Conservation (phyloP, 495 filamentous ascomycete species). For the Pyrenula massariospora region DNA sequence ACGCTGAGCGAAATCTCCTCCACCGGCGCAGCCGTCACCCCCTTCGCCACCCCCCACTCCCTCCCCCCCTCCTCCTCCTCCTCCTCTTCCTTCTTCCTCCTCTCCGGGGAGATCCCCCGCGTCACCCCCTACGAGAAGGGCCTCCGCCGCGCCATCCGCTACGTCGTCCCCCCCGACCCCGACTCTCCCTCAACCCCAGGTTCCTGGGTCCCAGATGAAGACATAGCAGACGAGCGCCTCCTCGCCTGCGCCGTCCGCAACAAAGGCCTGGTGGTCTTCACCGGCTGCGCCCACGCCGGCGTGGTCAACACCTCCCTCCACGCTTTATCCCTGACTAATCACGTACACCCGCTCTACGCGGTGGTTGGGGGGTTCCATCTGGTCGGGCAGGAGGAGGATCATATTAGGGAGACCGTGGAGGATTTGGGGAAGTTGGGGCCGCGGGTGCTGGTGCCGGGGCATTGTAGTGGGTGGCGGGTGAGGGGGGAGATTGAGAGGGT, state of each 20-base stretch:
- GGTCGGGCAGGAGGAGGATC: conserved; percentile 30
- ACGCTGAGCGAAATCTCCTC: conserved; percentile 37
- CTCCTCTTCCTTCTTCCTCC: conserved; percentile 36
- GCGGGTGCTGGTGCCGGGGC: conserved; percentile 43
- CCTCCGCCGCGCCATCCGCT: conserved; percentile 34
- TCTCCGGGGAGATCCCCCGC: conserved; percentile 47
- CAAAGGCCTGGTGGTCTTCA: conserved; percentile 50
- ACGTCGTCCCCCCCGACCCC: too few species aligned
- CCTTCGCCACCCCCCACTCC: conserved; percentile 31
- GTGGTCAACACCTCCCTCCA: conserved; percentile 44
- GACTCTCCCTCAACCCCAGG: too few species aligned
- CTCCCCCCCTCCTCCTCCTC: conserved; percentile 33
- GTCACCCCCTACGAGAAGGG: conserved; percentile 42
- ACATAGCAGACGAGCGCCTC: conserved; percentile 46
- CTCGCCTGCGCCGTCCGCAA: conserved; percentile 46
- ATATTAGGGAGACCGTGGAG: conserved; percentile 32
- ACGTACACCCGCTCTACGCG: conserved; percentile 35
- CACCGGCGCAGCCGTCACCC: conserved; percentile 34
- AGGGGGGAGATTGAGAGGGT: conserved; percentile 47
- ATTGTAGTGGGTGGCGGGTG: conserved; percentile 51
- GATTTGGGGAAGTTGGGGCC: conserved; percentile 42
- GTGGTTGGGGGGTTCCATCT: conserved; percentile 52
- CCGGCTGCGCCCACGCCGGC: conserved; percentile 50
- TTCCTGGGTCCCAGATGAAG: conserved; percentile 42
- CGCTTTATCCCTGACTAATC: conserved; percentile 27